A percentile compares a stretch with the other conserved stretches of the same genome.
Conservation (phyloP, 805 yeast species). For the Suhomyces kilbournensis region DNA sequence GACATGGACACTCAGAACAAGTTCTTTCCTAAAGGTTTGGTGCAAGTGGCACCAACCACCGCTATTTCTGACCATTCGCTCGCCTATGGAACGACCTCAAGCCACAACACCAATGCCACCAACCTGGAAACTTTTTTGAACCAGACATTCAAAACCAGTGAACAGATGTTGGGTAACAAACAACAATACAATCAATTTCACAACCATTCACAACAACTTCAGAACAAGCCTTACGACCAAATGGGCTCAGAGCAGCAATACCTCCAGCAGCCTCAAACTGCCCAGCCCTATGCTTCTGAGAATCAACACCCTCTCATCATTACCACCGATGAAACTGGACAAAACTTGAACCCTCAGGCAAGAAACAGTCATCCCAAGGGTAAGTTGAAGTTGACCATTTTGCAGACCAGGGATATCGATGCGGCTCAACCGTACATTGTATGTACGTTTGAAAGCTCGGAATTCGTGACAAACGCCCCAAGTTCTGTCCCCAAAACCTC, state of each 20-base stretch:
- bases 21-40: slow-evolving; percentile 37
- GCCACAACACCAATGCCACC: slow-evolving; percentile 12
- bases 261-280: slow-evolving; percentile 3
- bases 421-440: slow-evolving; percentile 82
- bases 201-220: slow-evolving; percentile 9
- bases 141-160: slow-evolving; percentile 20
- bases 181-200: slow-evolving; percentile 10
- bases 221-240: slow-evolving; percentile 1
- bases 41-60: slow-evolving; percentile 57
- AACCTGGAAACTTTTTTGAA: slow-evolving; percentile 23
- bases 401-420: slow-evolving; percentile 71
- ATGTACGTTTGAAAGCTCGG: slow-evolving; percentile 87
- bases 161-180: slow-evolving; percentile 10
- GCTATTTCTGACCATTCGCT: slow-evolving; percentile 60
- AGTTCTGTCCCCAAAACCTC: slow-evolving; percentile 40
- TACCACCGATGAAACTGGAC: slow-evolving; percentile 42
- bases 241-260: neutral
- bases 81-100: slow-evolving; percentile 64
- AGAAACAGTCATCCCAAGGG: slow-evolving; percentile 62
- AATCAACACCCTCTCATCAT: slow-evolving; percentile 29
- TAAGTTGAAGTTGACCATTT: slow-evolving; percentile 72
- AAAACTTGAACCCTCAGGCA: slow-evolving; percentile 23
- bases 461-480: slow-evolving; percentile 82
- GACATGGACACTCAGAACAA: slow-evolving; percentile 12
- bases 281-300: slow-evolving; percentile 7